These are phyloP conservation scores for Diaporthe aspalathi DNA, from an alignment of 2,329 filamentous ascomycete species.

Conservation along the genomic window DNA sequence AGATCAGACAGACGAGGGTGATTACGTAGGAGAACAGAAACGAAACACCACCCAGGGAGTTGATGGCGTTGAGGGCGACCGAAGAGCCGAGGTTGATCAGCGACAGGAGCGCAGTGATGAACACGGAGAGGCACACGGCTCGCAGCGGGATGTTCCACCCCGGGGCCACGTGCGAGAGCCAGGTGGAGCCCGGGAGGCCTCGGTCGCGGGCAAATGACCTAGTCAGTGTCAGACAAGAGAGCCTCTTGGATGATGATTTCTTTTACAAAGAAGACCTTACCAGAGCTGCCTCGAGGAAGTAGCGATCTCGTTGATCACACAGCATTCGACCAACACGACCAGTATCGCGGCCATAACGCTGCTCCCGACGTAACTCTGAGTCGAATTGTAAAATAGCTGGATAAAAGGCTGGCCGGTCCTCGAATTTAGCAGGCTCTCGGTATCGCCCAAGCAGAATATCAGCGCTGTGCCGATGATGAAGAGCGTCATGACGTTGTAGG, in stretches of 20 bases:
- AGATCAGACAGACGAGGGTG: constrained; percentile 5
- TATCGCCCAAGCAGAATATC: constrained; percentile 9
- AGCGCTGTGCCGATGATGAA: constrained; percentile 7
- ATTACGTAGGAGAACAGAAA: constrained; percentile 17
- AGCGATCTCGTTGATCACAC: constrained; percentile 19
- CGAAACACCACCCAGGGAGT: neutral
- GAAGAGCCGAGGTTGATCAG: neutral
- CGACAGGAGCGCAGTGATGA: neutral
- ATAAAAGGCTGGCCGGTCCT: constrained; percentile 15
- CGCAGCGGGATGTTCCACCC: constrained; percentile 5
- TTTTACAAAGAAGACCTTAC: neutral
- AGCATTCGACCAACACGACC: neutral
- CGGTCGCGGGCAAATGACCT: constrained; percentile 22
- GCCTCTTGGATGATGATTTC: too few species aligned
- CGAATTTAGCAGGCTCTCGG: neutral
- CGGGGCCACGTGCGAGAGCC: neutral
- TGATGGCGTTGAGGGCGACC: constrained; percentile 5
- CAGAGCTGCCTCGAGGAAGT: constrained; percentile 18
- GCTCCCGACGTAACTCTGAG: neutral
- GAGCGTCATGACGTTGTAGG: neutral
- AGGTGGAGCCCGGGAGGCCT: neutral
- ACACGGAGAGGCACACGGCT: neutral
- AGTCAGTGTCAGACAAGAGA: neutral
- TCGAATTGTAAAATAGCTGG: neutral
- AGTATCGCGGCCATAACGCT: constrained; percentile 6